A percentile compares a stretch with the other conserved stretches of the same genome.
Evolutionary conservation across 441 rosid genomes (phyloP).

Genomic region (Breynia disticha): DNA sequence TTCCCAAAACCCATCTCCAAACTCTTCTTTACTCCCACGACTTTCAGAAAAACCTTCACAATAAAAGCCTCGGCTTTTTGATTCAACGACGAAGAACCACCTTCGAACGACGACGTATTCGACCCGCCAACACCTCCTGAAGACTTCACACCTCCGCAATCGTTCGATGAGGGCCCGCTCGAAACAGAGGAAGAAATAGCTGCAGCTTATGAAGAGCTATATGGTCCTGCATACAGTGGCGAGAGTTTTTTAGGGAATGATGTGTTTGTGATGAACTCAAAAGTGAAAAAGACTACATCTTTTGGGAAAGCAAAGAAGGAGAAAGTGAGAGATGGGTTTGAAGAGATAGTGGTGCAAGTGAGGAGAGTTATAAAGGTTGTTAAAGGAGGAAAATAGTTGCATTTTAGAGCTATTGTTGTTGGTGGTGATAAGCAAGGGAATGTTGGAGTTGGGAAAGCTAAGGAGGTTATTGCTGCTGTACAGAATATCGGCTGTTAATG

Average conservation of each 20-base stretch:
- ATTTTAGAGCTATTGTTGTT: constrained; percentile 75
- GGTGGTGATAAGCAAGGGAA: constrained; percentile 89
- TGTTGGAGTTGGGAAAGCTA: constrained; percentile 91
- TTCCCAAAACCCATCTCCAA: too few species aligned
- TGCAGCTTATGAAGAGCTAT: constrained; percentile 66
- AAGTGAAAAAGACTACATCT: constrained; percentile 35
- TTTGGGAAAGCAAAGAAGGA: constrained; percentile 53
- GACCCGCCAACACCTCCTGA: constrained; percentile 65
- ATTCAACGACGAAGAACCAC: constrained; percentile 24
- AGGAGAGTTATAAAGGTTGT: constrained; percentile 83
- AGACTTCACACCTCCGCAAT: constrained; percentile 41
- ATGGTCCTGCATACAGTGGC: constrained; percentile 75
- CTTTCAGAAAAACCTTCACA: too few species aligned
- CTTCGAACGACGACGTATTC: constrained; percentile 32
- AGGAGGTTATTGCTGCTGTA: constrained; percentile 71
- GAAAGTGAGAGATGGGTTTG: constrained; percentile 67
- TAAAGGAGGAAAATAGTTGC: constrained; percentile 83
- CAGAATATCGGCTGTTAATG: constrained; percentile 74
- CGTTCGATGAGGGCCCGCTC: constrained; percentile 60
- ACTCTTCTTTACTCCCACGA: too few species aligned
- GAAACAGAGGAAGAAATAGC: constrained; percentile 72
- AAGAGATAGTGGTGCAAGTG: constrained; percentile 82
- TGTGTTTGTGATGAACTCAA: constrained; percentile 57
- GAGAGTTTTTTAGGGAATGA: constrained; percentile 53
- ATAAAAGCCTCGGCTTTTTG: too few species aligned